A percentile compares a stretch with the other conserved stretches of the same genome.
Conservation (phyloP, 305 asterid species). For the Plantago rigida region DNA sequence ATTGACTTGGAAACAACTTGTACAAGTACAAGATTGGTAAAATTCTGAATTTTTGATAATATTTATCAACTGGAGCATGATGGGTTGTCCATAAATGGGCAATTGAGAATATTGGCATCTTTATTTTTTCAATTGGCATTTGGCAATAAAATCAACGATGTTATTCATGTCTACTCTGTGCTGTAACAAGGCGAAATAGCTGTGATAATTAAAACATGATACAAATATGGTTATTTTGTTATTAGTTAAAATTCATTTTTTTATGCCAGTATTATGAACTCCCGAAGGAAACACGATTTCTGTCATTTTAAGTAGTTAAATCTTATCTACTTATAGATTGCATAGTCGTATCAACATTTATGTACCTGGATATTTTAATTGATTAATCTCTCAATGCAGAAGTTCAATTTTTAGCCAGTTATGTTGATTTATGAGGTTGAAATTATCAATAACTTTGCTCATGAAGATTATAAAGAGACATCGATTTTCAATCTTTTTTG, state of each 20-base stretch:
- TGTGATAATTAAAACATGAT: not conserved
- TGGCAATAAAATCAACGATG: not conserved
- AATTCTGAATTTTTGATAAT: not conserved
- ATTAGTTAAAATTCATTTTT: no score
- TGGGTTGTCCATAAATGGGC: not conserved
- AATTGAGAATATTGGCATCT: not conserved
- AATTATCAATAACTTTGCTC: conserved; percentile 3
- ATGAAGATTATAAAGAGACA: not conserved
- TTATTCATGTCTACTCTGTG: not conserved
- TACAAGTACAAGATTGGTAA: not conserved
- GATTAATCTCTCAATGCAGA: no score
- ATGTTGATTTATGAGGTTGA: not conserved
- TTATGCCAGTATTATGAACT: no score
- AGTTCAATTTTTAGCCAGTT: not conserved
- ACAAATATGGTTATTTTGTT: not conserved
- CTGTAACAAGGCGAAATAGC: not conserved
- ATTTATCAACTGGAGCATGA: not conserved
- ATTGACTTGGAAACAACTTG: not conserved
- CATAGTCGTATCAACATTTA: no score
- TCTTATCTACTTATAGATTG: no score
- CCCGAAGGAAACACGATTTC: no score
- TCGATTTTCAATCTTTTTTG: conserved; percentile 4
- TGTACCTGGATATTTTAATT: no score
- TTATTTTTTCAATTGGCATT: not conserved
- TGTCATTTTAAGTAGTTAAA: no score